These are phyloP conservation scores for Vitis labrusca DNA, from an alignment of 164 flowering plant species.

Conservation along the genomic window DNA sequence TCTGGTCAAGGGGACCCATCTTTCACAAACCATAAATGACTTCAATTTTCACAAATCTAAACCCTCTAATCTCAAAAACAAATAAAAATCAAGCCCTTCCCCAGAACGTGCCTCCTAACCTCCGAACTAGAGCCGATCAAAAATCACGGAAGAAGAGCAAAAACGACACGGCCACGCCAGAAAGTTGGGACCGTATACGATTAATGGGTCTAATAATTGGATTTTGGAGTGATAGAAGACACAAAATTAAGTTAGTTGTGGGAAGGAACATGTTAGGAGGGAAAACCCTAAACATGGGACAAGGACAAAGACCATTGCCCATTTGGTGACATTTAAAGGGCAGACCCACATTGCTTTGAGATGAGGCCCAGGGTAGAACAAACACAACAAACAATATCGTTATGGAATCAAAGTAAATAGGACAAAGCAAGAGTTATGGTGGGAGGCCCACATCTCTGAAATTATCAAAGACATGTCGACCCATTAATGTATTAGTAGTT, in stretches of 20 bases:
- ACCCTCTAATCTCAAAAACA: no score
- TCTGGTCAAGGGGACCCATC: no score
- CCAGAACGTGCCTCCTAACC: no score
- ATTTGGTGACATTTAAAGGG: not conserved
- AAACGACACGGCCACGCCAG: not conserved
- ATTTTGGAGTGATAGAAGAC: not conserved
- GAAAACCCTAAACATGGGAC: conserved; percentile 5
- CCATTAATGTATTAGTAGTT: not conserved
- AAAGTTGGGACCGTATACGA: not conserved
- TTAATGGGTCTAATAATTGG: not conserved
- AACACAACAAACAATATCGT: not conserved
- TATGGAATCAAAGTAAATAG: not conserved
- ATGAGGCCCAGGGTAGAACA: not conserved
- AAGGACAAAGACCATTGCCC: not conserved
- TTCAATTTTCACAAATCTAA: no score
- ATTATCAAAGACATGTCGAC: conserved; percentile 5
- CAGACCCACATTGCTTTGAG: not conserved
- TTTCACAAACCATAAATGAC: no score
- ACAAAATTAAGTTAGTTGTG: not conserved
- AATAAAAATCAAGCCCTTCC: no score
- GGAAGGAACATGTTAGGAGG: not conserved
- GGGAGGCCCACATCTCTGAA: conserved; percentile 1
- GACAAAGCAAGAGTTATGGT: conserved; percentile 4
- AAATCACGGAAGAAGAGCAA: no score
- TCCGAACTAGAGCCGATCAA: no score